Percentiles rank a stretch among this genome's conserved stretches.
Evolutionary conservation across 2,329 filamentous ascomycete genomes (phyloP).

Genomic region (Penicillium sp.): DNA sequence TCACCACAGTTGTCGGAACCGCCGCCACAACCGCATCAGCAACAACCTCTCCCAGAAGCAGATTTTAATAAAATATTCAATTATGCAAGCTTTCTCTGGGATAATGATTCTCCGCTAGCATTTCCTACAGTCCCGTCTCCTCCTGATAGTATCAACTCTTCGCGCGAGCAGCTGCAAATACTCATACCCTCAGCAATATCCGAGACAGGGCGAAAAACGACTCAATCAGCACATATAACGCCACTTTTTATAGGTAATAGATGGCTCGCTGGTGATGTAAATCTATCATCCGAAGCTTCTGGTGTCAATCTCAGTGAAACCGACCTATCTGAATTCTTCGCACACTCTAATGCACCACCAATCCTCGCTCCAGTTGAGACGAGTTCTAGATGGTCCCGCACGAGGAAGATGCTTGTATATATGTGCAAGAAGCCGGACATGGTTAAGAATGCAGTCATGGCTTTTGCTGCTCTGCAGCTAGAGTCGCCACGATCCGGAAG

Average conservation of each 20-base stretch:
- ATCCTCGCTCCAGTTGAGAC: constrained; percentile 50
- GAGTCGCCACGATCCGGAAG: constrained; percentile 22
- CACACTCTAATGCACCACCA: constrained; percentile 7
- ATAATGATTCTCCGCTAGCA: constrained; percentile 1
- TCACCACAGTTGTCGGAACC: not conserved
- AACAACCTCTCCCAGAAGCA: constrained; percentile 4
- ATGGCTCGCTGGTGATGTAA: not conserved
- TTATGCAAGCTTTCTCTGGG: constrained; percentile 12
- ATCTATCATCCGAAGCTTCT: not conserved
- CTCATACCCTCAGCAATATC: not conserved
- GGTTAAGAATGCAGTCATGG: constrained; percentile 48
- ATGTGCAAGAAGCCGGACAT: constrained; percentile 48
- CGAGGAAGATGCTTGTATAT: constrained; percentile 46
- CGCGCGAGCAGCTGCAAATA: constrained; percentile 3
- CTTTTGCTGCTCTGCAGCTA: constrained; percentile 49
- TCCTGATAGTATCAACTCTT: not conserved
- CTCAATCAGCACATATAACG: not conserved
- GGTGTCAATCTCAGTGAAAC: not conserved
- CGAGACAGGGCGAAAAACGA: not conserved
- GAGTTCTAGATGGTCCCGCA: constrained; percentile 50
- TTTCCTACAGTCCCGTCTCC: constrained; percentile 6
- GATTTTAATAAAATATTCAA: constrained; percentile 12
- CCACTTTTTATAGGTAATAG: not conserved
- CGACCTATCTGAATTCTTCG: constrained; percentile 6
- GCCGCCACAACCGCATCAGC: not conserved